Percentiles rank a stretch among this genome's conserved stretches.
These are phyloP conservation scores for Plenodomus lindquistii DNA, from an alignment of 2,329 filamentous ascomycete genomes.

Conservation along the genomic window DNA sequence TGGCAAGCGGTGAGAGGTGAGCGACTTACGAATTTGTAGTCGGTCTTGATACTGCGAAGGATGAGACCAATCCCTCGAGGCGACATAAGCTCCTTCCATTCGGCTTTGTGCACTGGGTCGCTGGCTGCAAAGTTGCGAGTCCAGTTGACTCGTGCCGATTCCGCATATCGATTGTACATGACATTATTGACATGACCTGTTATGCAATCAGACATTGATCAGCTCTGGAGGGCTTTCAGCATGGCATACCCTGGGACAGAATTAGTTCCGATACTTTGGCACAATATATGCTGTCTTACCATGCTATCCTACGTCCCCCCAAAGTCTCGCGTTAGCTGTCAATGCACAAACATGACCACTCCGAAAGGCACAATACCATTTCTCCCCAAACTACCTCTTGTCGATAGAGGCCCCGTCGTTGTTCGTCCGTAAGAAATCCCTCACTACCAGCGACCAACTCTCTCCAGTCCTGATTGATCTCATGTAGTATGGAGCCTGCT, in stretches of 20 bases:
- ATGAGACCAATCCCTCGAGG: slow-evolving; percentile 73
- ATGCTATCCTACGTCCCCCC: slow-evolving; percentile 52
- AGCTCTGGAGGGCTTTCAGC: slow-evolving; percentile 1
- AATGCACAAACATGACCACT: not conserved
- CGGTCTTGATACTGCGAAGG: slow-evolving; percentile 75
- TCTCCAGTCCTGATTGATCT: slow-evolving; percentile 69
- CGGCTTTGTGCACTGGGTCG: slow-evolving; percentile 62
- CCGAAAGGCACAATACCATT: slow-evolving; percentile 61
- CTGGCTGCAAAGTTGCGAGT: slow-evolving; percentile 68
- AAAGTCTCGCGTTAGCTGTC: slow-evolving; percentile 31
- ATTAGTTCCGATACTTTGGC: slow-evolving; percentile 5
- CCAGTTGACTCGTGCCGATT: slow-evolving; percentile 81
- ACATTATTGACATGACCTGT: slow-evolving; percentile 84
- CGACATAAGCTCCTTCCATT: slow-evolving; percentile 72
- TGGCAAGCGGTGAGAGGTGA: not conserved
- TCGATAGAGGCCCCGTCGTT: slow-evolving; percentile 64
- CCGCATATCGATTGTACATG: slow-evolving; percentile 80
- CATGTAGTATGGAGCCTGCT: slow-evolving; percentile 62
- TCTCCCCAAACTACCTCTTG: slow-evolving; percentile 82
- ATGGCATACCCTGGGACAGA: slow-evolving; percentile 12
- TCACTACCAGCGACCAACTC: slow-evolving; percentile 73
- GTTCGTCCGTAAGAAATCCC: slow-evolving; percentile 69
- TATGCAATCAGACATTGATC: slow-evolving; percentile 6
- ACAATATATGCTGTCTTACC: slow-evolving; percentile 48
- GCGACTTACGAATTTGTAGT: slow-evolving; percentile 81